These are phyloP conservation scores for Sextonia rubra DNA, from an alignment of 164 flowering plant genomes.

Conservation along the genomic window DNA sequence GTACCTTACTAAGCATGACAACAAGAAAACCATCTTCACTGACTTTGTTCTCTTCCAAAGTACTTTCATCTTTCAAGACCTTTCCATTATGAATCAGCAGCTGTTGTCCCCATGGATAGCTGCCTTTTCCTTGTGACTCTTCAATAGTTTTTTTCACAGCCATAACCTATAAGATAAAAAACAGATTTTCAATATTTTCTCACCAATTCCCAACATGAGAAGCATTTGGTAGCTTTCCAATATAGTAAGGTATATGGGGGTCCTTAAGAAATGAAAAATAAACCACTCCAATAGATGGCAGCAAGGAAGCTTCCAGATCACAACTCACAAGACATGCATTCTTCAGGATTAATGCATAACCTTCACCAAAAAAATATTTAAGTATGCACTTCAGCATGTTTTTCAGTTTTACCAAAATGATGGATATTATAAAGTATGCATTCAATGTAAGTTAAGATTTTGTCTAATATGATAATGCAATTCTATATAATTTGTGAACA, in stretches of 20 bases:
- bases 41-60: constrained; percentile 84
- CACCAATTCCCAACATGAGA: neutral
- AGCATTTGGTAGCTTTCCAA: neutral
- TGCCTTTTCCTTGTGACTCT: constrained; percentile 89
- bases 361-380: no score
- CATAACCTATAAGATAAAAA: constrained; percentile 49
- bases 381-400: no score
- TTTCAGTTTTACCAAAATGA: no score
- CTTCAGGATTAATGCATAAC: no score
- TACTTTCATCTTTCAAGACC: constrained; percentile 95
- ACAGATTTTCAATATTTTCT: neutral
- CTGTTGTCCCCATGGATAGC: constrained; percentile 96
- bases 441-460: no score
- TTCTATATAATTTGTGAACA: no score
- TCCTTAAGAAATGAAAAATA: neutral
- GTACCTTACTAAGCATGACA: constrained; percentile 98
- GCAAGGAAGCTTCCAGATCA: neutral
- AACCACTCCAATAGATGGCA: neutral
- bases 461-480: no score
- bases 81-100: constrained; percentile 92
- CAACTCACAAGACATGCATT: neutral
- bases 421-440: no score
- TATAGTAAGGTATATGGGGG: neutral
- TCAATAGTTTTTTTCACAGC: constrained; percentile 94
- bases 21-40: constrained; percentile 96